Evolutionary conservation across 495 filamentous ascomycete species (phyloP).

Genomic region (Stereocaulon alpinum): DNA sequence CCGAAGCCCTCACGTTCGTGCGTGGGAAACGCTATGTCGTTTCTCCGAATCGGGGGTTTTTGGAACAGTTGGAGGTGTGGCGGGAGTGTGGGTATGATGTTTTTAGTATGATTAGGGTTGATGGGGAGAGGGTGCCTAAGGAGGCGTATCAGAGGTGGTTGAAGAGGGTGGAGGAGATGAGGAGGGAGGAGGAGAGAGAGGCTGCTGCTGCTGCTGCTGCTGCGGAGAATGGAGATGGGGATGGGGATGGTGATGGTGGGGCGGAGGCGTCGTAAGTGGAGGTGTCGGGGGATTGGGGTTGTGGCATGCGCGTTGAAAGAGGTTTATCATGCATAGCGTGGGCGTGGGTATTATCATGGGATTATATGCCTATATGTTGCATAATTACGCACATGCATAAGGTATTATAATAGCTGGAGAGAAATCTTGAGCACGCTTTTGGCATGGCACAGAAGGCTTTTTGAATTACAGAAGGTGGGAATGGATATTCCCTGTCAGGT

Average conservation of each 20-base stretch:
- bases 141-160: conserved; percentile 8
- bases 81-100: conserved; percentile 11
- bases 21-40: conserved; percentile 5
- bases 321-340: not conserved
- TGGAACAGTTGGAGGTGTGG: conserved; percentile 10
- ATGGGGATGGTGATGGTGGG: not conserved
- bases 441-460: too few species aligned
- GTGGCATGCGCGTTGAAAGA: not conserved
- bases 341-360: not conserved
- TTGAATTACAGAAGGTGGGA: too few species aligned
- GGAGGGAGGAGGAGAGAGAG: not conserved
- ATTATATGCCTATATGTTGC: not conserved
- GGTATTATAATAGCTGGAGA: not conserved
- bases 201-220: not conserved
- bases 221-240: too few species aligned
- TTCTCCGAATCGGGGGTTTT: conserved; percentile 9
- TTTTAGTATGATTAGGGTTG: not conserved
- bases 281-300: not conserved
- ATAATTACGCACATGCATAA: too few species aligned
- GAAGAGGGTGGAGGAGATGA: not conserved
- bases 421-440: not conserved
- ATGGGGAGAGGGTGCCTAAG: conserved; percentile 9
- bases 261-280: not conserved
- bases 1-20: conserved; percentile 8
- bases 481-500: too few species aligned